These are phyloP conservation scores for Pyricularia sp. DNA, from an alignment of 2,329 filamentous ascomycete species.

Conservation along the genomic window DNA sequence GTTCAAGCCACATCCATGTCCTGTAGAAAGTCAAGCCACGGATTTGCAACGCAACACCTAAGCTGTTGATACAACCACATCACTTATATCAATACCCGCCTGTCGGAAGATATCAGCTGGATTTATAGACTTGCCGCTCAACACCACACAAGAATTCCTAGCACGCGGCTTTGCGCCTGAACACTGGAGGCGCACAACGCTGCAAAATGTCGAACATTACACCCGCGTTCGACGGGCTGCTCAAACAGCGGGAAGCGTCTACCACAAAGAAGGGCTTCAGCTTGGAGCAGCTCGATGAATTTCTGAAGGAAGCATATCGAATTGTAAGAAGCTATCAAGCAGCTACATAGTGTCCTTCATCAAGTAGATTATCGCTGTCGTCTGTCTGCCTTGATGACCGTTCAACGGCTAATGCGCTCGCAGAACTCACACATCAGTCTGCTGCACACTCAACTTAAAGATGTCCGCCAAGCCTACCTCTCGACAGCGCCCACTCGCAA, in stretches of 20 bases:
- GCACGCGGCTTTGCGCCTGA: neutral
- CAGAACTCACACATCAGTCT: slow-evolving; percentile 80
- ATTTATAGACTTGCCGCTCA: neutral
- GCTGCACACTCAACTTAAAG: slow-evolving; percentile 69
- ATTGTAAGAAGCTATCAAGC: slow-evolving; percentile 51
- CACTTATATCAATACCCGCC: neutral
- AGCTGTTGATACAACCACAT: neutral
- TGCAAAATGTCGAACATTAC: slow-evolving; percentile 52
- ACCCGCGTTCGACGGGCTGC: slow-evolving; percentile 56
- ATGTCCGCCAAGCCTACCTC: slow-evolving; percentile 84
- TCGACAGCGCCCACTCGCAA: slow-evolving; percentile 63
- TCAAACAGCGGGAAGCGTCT: slow-evolving; percentile 48
- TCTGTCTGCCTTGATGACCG: neutral
- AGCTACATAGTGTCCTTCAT: neutral
- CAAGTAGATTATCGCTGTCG: neutral
- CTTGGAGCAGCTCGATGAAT: slow-evolving; percentile 61
- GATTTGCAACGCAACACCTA: neutral
- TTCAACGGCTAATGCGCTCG: neutral
- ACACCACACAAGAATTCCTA: neutral
- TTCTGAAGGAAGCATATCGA: slow-evolving; percentile 86
- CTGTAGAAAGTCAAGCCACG: neutral
- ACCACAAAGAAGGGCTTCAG: slow-evolving; percentile 32
- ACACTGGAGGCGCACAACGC: no score
- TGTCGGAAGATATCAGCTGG: neutral
- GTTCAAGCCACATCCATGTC: neutral